These are phyloP conservation scores for Pulveroboletus sp. DNA, from an alignment of 1,284 basidiomycete genomes.

Conservation along the genomic window DNA sequence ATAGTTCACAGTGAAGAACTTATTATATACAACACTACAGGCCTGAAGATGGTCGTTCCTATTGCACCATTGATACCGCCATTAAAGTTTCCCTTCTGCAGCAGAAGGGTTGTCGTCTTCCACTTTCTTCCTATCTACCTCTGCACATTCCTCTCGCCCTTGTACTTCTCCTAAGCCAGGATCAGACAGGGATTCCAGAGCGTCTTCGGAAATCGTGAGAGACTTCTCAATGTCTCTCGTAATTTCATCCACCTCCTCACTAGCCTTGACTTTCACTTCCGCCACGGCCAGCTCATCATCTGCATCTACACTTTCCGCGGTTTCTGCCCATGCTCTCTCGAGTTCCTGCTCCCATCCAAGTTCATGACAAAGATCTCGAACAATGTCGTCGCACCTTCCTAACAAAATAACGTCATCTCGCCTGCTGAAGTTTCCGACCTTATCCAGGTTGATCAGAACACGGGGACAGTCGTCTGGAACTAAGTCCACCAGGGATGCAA, in stretches of 20 bases:
- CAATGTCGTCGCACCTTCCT: slow-evolving; percentile 68
- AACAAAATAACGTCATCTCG: slow-evolving; percentile 61
- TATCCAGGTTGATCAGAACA: slow-evolving; percentile 61
- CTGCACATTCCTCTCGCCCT: background rate
- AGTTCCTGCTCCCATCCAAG: slow-evolving; percentile 76
- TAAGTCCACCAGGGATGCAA: slow-evolving; percentile 62
- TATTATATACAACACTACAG: background rate
- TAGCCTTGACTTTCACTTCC: slow-evolving; percentile 23
- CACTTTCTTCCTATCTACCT: background rate
- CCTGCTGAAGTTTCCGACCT: slow-evolving; percentile 56
- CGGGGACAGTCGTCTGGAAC: slow-evolving; percentile 59
- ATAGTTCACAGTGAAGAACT: background rate
- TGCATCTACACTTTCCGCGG: slow-evolving; percentile 34
- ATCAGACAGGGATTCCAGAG: background rate
- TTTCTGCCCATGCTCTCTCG: slow-evolving; percentile 55
- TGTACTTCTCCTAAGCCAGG: background rate
- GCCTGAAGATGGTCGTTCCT: background rate
- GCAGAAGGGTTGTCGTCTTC: background rate
- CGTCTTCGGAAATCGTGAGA: slow-evolving; percentile 26
- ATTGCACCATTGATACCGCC: too few species aligned
- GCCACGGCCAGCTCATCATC: slow-evolving; percentile 12
- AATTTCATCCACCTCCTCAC: slow-evolving; percentile 40
- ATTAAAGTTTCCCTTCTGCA: slow-evolving; percentile 7
- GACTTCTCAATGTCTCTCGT: slow-evolving; percentile 35
- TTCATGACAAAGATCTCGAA: slow-evolving; percentile 55